Percentiles rank a stretch among this genome's conserved stretches.
Evolutionary conservation across 1,139 yeast species (phyloP).

Genomic region (Nadsonia commutata): DNA sequence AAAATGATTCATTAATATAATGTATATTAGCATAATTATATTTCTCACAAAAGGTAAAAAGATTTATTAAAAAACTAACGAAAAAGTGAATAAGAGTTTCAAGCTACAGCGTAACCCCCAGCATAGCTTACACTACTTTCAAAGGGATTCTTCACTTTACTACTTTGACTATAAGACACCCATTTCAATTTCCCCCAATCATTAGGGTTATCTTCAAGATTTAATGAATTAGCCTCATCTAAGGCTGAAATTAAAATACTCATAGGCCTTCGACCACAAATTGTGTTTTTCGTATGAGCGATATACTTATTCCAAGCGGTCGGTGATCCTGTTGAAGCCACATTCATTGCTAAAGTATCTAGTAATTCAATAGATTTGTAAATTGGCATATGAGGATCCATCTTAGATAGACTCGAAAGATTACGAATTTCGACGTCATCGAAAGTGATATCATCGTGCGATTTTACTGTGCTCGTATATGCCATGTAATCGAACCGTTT

Average conservation of each 20-base stretch:
- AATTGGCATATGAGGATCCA: conserved; percentile 30
- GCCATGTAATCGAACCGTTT: conserved; percentile 55
- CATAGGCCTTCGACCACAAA: conserved; percentile 86
- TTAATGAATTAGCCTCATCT: conserved; percentile 21
- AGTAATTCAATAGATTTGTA: conserved; percentile 56
- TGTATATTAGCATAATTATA: background rate
- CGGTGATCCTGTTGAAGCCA: conserved; percentile 41
- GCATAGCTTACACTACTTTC: conserved; percentile 90
- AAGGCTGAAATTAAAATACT: conserved; percentile 43
- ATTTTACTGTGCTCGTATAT: conserved; percentile 27
- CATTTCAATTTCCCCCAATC: conserved; percentile 34
- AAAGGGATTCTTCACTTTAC: conserved; percentile 29
- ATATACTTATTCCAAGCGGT: conserved; percentile 56
- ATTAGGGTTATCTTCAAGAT: conserved; percentile 8
- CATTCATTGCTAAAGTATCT: conserved; percentile 55
- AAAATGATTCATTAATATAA: background rate
- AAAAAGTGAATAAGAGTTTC: background rate
- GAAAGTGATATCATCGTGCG: conserved; percentile 1
- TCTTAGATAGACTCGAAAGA: conserved; percentile 9
- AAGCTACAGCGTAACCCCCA: conserved; percentile 49
- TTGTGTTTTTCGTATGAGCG: conserved; percentile 61
- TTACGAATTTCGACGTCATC: conserved; percentile 2
- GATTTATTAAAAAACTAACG: background rate
- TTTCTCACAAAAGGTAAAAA: too few species aligned
- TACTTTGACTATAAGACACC: conserved; percentile 77